Evolutionary conservation across 352 stramenopile genomes (phyloP), one percentile per base, ranked within the genome.

Genomic region (Globisporangium mamillatum): DNA sequence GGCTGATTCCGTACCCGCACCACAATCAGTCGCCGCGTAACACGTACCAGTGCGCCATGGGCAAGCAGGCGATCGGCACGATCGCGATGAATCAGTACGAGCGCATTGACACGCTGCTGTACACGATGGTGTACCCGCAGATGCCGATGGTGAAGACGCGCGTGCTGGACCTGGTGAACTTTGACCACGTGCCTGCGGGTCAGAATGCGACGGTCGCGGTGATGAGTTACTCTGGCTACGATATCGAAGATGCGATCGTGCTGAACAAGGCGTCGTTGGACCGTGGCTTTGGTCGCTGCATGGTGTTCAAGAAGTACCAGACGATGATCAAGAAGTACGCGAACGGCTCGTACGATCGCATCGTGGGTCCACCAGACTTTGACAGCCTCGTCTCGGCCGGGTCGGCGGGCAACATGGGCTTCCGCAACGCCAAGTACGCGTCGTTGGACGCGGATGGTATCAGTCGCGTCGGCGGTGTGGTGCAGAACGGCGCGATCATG

Each of bases 41-140:
- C 77, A 99, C 98, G 4, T 99, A 99, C 77, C 98, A 99, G 81
- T 99, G 97, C 70, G 98, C 98, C 44, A 99, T 99, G 98, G 98
- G 98, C 60, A 99, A 99, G 83, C 94, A 98, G 77, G 98, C 98
- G n/a, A 99, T 99, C 72, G 98, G 98, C 60, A 99, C 96, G 29
- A 98, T 99, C 58, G 94, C 86, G 9, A 98, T 99, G 79, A 99
- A 99, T 82, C 96, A 99, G 89, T 99, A 99, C 78, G 94, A 99
- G 77, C 87, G 98, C 63, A 98, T 99, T 72, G 98, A 99, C 80
- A 98, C 96, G 25, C 78, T 99, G 53, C 86, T 99, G 55, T 99
- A 99, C 80, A 98, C 97, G 25, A 95, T 99, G 83, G 92, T 99
- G 38, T 99, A 99, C 76, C 98, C 98, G 44, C 97, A 99, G 69